These are phyloP conservation scores for Russula virescens DNA, from an alignment of 768 basidiomycete species.

Conservation along the genomic window DNA sequence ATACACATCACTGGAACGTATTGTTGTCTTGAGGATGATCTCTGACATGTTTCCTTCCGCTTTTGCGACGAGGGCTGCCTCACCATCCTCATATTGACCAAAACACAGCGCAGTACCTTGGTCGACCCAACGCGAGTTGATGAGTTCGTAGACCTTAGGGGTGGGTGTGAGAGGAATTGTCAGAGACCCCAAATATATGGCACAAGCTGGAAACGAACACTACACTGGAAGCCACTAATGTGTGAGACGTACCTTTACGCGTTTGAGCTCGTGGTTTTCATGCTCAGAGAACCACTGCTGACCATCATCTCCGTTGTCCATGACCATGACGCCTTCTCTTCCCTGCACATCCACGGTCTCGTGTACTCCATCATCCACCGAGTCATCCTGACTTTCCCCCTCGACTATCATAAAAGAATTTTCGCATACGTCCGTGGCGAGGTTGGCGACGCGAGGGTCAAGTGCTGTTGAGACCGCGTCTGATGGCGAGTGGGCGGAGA, in stretches of 20 bases:
- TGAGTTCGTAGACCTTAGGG: slow-evolving; percentile 86
- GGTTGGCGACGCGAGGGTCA: slow-evolving; percentile 12
- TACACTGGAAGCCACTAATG: slow-evolving; percentile 23
- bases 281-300: slow-evolving; percentile 56
- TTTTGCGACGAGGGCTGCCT: slow-evolving; percentile 79
- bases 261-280: slow-evolving; percentile 68
- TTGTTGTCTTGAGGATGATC: slow-evolving; percentile 72
- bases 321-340: slow-evolving; percentile 36
- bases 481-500: slow-evolving; percentile 14
- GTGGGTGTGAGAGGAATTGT: slow-evolving; percentile 6
- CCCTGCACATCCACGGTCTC: slow-evolving; percentile 41
- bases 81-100: slow-evolving; percentile 77
- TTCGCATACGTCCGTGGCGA: slow-evolving; percentile 18
- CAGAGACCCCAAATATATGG: slow-evolving; percentile 24
- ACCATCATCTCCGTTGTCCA: slow-evolving; percentile 46
- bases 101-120: slow-evolving; percentile 96
- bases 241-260: slow-evolving; percentile 63
- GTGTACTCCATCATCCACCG: slow-evolving; percentile 12
- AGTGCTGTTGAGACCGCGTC: slow-evolving; percentile 8
- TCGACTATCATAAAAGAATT: slow-evolving; percentile 23
- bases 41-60: slow-evolving; percentile 67
- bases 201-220: slow-evolving; percentile 20
- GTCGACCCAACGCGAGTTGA: slow-evolving; percentile 89
- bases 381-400: slow-evolving; percentile 18
- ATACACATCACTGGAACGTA: slow-evolving; percentile 79